A percentile compares a stretch with the other conserved stretches of the same genome.
phyloP scores from a whole-genome alignment of 108 stramenopile genomes.

The Nannochloropsis gaditana region DNA sequence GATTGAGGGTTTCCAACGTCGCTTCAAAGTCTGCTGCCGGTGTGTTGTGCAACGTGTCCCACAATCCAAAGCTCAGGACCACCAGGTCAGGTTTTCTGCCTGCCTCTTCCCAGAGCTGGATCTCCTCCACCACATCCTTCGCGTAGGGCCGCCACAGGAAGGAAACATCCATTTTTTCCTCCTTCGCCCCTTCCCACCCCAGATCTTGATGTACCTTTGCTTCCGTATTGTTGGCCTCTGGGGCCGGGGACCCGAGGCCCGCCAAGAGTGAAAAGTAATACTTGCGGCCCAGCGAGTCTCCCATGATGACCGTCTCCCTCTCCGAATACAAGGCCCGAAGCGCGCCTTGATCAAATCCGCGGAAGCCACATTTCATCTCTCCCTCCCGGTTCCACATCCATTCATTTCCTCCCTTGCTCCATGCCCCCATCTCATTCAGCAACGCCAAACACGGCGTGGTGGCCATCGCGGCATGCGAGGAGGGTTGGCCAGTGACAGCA shows the following conservation, averaged over 20 bases:
- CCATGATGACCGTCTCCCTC: constrained; percentile 33
- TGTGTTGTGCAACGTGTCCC: constrained; percentile 41
- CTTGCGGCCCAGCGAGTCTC: constrained; percentile 39
- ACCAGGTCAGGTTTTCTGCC: constrained; percentile 9
- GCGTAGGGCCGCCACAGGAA: constrained; percentile 45
- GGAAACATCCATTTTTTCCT: not conserved
- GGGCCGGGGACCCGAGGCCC: constrained; percentile 28
- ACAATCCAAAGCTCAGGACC: constrained; percentile 41
- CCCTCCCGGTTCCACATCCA: constrained; percentile 3
- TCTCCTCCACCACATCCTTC: constrained; percentile 22
- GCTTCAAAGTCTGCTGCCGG: constrained; percentile 2
- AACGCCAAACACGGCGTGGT: not conserved
- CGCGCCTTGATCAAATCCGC: not conserved
- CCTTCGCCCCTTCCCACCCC: not conserved
- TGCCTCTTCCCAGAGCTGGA: constrained; percentile 26
- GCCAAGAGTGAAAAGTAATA: constrained; percentile 41
- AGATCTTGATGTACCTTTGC: constrained; percentile 46
- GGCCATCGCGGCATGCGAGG: not conserved
- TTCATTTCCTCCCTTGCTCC: constrained; percentile 20
- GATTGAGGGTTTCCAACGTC: not conserved
- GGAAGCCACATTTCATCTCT: constrained; percentile 5
- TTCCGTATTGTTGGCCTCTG: constrained; percentile 38
- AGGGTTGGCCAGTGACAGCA: not conserved
- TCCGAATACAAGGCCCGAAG: not conserved
- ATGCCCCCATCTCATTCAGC: not conserved